Base-by-base conservation (phyloP, 768 basidiomycete species). In the Agrocybe pediades region DNA sequence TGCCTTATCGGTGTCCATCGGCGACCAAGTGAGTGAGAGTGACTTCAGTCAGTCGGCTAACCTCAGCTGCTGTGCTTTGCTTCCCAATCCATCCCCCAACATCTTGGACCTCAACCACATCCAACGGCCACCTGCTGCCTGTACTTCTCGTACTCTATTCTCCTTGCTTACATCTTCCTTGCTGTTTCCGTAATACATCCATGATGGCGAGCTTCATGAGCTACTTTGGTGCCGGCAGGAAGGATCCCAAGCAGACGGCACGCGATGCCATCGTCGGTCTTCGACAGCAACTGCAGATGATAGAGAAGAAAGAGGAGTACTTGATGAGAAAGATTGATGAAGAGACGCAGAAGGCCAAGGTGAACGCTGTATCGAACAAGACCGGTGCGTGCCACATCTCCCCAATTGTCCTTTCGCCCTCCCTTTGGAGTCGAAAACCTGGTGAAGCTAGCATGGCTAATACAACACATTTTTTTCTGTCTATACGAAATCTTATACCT, bases 281-380 rank as follows among this genome's bases (percentile, higher is more conserved):
- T 62, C 85, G 96, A 65, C 89, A 96, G 74, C 95, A 98, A 70
- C 82, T 98, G 57, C 85, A 92, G 73, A 90, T 96, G 87, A 86
- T 98, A 62, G 95, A 98, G 84, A 99, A 98, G 92, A 98, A 96
- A 80, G 97, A 98, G 77, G 96, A 98, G 70, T 81, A 92, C 71
- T 76, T 98, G 57, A 88, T 90, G 80, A 95, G 91, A 84, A 94
- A 95, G 85, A 91, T 97, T 60, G 94, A 96, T 49, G 94, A 97
- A 59, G 96, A 98, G 65, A 60, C 85, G 63, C 87, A 86, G 81
- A 96, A 92, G 76, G 97, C 97, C 15, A 88, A 82, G 69, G 84
- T 87, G 26, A 97, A 98, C 70, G 95, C 93, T 41, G 92, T 96
- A 45, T 84, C 88, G 47, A 98, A 98, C 71, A 96, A 96, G 78